These are phyloP conservation scores for Pythium vanterpoolii DNA, from an alignment of 352 stramenopile genomes.

Conservation along the genomic window DNA sequence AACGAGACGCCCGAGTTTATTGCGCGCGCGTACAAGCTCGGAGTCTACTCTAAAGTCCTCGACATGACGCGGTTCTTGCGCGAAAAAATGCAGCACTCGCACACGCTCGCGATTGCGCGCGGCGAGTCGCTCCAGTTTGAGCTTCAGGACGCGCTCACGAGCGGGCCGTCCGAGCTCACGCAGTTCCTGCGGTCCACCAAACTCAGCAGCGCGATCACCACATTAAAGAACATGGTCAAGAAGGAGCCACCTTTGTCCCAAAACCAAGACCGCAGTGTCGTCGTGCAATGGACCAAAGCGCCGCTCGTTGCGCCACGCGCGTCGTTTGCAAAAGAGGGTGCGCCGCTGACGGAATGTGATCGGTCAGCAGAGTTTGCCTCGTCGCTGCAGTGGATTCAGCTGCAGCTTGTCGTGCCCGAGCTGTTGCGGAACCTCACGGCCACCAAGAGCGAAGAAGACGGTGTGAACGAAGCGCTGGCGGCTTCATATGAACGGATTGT, in stretches of 20 bases:
- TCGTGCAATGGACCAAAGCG: conserved; percentile 62
- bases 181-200: conserved; percentile 40
- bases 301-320: conserved; percentile 32
- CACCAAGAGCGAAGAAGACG: background rate
- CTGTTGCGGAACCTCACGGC: conserved; percentile 37
- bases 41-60: conserved; percentile 80
- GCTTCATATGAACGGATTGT: conserved; percentile 30
- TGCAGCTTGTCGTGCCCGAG: conserved; percentile 49
- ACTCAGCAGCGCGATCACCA: conserved; percentile 36
- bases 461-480: conserved; percentile 28
- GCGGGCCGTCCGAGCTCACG: conserved; percentile 39
- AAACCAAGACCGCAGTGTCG: conserved; percentile 82
- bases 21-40: conserved; percentile 67
- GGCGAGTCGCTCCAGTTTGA: conserved; percentile 57
- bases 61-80: conserved; percentile 82
- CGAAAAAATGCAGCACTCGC: conserved; percentile 69
- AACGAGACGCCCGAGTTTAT: conserved; percentile 84
- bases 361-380: conserved; percentile 45
- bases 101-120: conserved; percentile 65
- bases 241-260: conserved; percentile 33
- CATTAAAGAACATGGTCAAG: conserved; percentile 41
- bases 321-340: conserved; percentile 39
- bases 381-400: conserved; percentile 61
- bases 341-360: conserved; percentile 59
- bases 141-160: conserved; percentile 45